Evolutionary conservation across 805 yeast species (phyloP).

Genomic region (Blastobotrys peoriensis): DNA sequence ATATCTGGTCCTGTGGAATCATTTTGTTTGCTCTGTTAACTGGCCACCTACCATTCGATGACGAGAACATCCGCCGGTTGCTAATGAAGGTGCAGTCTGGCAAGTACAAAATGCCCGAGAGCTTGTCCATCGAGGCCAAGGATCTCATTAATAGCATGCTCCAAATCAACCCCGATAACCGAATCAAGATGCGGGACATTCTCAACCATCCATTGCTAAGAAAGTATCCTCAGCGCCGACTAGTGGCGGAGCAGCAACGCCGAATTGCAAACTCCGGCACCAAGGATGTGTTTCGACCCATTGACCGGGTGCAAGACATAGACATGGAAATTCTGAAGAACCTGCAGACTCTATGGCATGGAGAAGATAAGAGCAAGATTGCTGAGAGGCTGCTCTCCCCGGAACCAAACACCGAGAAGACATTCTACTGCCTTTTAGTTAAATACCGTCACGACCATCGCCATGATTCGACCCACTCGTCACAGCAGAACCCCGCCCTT

Average conservation of each 20-base stretch:
- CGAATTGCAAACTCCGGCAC: slow-evolving; percentile 13
- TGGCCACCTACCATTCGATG: slow-evolving; percentile 95
- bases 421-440: slow-evolving; percentile 67
- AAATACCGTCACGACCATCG: slow-evolving; percentile 68
- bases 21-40: slow-evolving; percentile 89
- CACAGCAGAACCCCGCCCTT: slow-evolving; percentile 3
- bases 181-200: slow-evolving; percentile 76
- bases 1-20: slow-evolving; percentile 98
- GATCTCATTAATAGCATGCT: slow-evolving; percentile 80
- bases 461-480: slow-evolving; percentile 12
- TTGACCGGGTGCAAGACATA: slow-evolving; percentile 40
- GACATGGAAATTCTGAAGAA: slow-evolving; percentile 72
- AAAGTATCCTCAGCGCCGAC: slow-evolving; percentile 46
- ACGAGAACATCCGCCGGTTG: slow-evolving; percentile 84
- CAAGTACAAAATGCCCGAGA: slow-evolving; percentile 72
- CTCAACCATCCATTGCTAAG: slow-evolving; percentile 72
- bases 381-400: slow-evolving; percentile 46
- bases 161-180: slow-evolving; percentile 68
- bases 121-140: slow-evolving; percentile 75
- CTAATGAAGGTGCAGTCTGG: slow-evolving; percentile 90
- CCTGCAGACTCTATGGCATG: slow-evolving; percentile 75
- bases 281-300: slow-evolving; percentile 29
- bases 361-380: slow-evolving; percentile 52
- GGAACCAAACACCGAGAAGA: slow-evolving; percentile 67
- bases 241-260: slow-evolving; percentile 4